Conservation (phyloP, 176 grass and related monocot species). For the Rhynchospora tenuis region DNA sequence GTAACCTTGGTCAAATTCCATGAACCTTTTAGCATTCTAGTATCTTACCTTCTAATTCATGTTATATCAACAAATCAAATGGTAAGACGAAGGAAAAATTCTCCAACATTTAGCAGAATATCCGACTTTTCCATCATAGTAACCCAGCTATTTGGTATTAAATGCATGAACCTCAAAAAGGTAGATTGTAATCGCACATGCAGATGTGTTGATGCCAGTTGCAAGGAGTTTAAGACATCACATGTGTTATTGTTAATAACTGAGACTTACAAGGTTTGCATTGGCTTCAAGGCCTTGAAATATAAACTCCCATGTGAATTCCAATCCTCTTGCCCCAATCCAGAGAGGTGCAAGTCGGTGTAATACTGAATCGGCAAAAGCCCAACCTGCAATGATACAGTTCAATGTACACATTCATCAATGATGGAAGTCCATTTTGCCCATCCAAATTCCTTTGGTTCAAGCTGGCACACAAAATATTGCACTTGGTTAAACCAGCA, state of each 20-base stretch:
- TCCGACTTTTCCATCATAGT: neutral
- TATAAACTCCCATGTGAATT: conserved; percentile 97
- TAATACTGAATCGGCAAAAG: conserved; percentile 97
- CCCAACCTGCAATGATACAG: conserved; percentile 68
- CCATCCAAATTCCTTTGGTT: neutral
- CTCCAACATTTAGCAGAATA: neutral
- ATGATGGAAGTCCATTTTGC: neutral
- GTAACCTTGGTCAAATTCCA: neutral
- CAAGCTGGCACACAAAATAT: neutral
- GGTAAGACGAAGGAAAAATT: neutral
- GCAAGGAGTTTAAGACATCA: neutral
- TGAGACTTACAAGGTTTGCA: conserved; percentile 71
- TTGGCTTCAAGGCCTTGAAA: conserved; percentile 99
- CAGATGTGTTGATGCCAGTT: neutral
- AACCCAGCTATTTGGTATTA: neutral
- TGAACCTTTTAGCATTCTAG: neutral
- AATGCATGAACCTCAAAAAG: neutral
- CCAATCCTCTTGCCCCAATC: conserved; percentile 95
- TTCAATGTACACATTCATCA: neutral
- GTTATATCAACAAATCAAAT: neutral
- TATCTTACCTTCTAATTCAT: neutral
- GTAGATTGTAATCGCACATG: neutral
- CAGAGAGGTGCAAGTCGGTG: conserved; percentile 88
- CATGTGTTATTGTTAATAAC: neutral
- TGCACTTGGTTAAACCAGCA: neutral